Conservation (phyloP, 148 eudicot species). For the Fallopia convolvulus region DNA sequence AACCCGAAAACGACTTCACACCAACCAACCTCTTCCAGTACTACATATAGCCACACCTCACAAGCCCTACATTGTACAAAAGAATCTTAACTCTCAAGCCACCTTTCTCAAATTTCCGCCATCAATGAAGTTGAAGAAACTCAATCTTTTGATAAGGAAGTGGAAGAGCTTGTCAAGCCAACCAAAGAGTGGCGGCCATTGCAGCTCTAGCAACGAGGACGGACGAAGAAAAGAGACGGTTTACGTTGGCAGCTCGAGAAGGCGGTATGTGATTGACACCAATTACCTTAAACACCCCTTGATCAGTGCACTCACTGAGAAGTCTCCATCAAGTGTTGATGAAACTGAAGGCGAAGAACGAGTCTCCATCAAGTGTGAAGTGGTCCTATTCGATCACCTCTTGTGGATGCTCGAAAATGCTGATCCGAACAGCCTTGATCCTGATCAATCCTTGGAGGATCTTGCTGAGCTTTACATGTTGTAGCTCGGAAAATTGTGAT, state of each 20-base stretch:
- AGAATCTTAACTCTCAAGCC: not conserved
- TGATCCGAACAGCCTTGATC: constrained; percentile 31
- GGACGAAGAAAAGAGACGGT: constrained; percentile 33
- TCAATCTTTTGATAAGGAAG: constrained; percentile 46
- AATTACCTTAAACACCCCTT: constrained; percentile 58
- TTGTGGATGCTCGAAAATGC: constrained; percentile 86
- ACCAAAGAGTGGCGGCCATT: constrained; percentile 32
- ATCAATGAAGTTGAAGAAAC: constrained; percentile 41
- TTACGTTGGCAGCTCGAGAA: constrained; percentile 61
- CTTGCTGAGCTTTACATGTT: constrained; percentile 55
- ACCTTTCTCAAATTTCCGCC: not conserved
- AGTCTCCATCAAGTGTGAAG: constrained; percentile 58
- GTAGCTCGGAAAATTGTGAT: not conserved
- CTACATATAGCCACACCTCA: not conserved
- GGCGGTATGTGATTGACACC: constrained; percentile 45
- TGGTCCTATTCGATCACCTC: constrained; percentile 72
- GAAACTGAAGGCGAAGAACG: constrained; percentile 2
- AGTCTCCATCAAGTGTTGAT: not conserved
- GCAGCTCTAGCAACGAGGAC: constrained; percentile 25
- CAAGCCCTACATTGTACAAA: not conserved
- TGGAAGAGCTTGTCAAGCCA: constrained; percentile 72
- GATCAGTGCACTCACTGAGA: constrained; percentile 52
- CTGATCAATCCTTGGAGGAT: constrained; percentile 54
- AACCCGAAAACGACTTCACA: constrained; percentile 2
- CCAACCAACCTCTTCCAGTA: not conserved